Conservation (phyloP, 1,139 yeast genomes). For the Pichia sp. region DNA sequence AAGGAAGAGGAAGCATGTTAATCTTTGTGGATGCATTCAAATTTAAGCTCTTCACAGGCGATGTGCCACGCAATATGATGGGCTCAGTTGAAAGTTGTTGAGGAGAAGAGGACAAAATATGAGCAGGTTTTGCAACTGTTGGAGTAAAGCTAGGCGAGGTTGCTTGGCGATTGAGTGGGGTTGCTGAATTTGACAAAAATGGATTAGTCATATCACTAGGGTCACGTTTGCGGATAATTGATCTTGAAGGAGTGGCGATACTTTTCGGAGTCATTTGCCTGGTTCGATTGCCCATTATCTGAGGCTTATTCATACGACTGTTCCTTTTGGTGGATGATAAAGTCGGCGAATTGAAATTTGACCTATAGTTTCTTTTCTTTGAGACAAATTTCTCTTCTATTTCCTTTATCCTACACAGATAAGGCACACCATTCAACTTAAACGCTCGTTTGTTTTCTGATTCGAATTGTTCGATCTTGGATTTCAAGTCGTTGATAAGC, state of each 20-base stretch:
- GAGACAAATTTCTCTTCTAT: slow-evolving; percentile 12
- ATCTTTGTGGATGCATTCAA: slow-evolving; percentile 8
- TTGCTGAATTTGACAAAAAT: slow-evolving; percentile 13
- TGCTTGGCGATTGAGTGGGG: slow-evolving; percentile 17
- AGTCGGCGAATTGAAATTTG: slow-evolving; percentile 8
- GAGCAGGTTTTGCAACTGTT: background rate
- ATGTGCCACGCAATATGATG: slow-evolving; percentile 23
- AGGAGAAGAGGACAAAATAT: no score
- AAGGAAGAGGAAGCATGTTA: background rate
- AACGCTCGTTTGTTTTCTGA: slow-evolving; percentile 34
- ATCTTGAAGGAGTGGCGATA: slow-evolving; percentile 7
- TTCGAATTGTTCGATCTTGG: slow-evolving; percentile 43
- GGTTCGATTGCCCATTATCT: background rate
- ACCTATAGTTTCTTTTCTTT: slow-evolving; percentile 7
- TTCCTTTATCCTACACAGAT: slow-evolving; percentile 25
- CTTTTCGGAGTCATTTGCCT: no score
- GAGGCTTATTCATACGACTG: background rate
- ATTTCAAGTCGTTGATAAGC: slow-evolving; percentile 45
- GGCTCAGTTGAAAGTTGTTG: slow-evolving; percentile 20
- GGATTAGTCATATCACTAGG: slow-evolving; percentile 14
- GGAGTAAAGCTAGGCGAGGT: no score
- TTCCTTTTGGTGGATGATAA: slow-evolving; percentile 1
- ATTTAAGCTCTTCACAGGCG: slow-evolving; percentile 18
- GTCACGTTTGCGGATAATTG: slow-evolving; percentile 12
- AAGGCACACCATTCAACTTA: slow-evolving; percentile 39